Conservation (phyloP, 1,284 basidiomycete species). For the Rhodotorula mucilaginosa region DNA sequence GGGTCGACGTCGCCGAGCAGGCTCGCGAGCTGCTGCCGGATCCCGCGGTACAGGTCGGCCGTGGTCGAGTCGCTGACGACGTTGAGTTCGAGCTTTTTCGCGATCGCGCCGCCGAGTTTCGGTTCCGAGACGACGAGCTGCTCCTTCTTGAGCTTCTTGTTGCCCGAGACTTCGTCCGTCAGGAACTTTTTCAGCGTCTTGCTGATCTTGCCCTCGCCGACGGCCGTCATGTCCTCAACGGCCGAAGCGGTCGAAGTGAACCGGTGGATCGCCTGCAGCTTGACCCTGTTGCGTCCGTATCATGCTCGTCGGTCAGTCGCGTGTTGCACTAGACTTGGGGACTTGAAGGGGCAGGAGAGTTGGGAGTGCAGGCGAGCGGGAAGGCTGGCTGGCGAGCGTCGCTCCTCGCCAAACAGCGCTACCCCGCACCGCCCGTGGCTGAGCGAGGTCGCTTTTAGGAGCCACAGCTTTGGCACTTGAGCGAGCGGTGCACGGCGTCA, state of each 20-base stretch:
- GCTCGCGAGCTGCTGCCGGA: conserved; percentile 80
- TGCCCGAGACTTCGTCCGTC: conserved; percentile 73
- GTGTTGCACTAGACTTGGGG: not conserved
- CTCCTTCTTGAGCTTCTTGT: conserved; percentile 85
- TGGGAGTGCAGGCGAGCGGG: too few species aligned
- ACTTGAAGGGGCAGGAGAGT: too few species aligned
- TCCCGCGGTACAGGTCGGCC: conserved; percentile 91
- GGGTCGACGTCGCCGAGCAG: conserved; percentile 83
- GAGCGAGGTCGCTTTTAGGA: too few species aligned
- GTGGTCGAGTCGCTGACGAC: conserved; percentile 66
- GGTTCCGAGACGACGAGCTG: conserved; percentile 83
- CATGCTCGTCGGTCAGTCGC: not conserved
- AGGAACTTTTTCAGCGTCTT: conserved; percentile 93
- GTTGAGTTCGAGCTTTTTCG: conserved; percentile 90
- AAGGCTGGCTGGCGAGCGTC: too few species aligned
- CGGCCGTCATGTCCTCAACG: conserved; percentile 95
- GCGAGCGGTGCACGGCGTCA: too few species aligned
- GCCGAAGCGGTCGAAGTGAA: conserved; percentile 95
- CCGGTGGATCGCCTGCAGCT: conserved; percentile 91
- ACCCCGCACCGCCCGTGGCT: too few species aligned
- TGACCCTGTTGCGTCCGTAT: conserved; percentile 60
- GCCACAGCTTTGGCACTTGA: too few species aligned
- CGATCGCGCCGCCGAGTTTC: conserved; percentile 87
- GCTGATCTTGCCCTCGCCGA: conserved; percentile 88
- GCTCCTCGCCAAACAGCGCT: not conserved